Conservation (phyloP, 176 grass and related monocot genomes). For the Puya raimondii region DNA sequence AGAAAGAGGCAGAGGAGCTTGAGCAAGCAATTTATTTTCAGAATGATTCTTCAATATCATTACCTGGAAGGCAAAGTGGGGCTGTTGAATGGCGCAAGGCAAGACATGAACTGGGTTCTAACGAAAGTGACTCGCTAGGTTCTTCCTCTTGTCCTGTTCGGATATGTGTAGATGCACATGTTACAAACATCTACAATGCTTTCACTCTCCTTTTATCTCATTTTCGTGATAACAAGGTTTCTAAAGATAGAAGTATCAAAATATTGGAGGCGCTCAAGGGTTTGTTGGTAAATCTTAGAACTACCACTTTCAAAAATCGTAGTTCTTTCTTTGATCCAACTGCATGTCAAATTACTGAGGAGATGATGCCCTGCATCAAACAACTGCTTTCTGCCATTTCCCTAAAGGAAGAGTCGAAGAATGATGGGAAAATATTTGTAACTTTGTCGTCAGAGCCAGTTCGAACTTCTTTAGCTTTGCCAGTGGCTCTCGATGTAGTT, state of each 20-base stretch:
- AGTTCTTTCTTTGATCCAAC: slow-evolving; percentile 40
- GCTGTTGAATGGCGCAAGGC: slow-evolving; percentile 77
- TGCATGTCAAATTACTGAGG: slow-evolving; percentile 32
- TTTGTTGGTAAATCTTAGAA: slow-evolving; percentile 50
- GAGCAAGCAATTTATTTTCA: slow-evolving; percentile 49
- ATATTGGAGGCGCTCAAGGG: slow-evolving; percentile 36
- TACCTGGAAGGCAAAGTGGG: slow-evolving; percentile 97
- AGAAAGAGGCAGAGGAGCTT: slow-evolving; percentile 82
- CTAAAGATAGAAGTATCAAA: slow-evolving; percentile 40
- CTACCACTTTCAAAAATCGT: slow-evolving; percentile 42
- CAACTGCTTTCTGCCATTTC: slow-evolving; percentile 59
- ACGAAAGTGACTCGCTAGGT: slow-evolving; percentile 37
- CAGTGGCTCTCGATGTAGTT: slow-evolving; percentile 73
- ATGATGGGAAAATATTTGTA: slow-evolving; percentile 43
- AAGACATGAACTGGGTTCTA: slow-evolving; percentile 60
- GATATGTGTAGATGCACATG: slow-evolving; percentile 85
- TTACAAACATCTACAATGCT: slow-evolving; percentile 64
- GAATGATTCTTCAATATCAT: slow-evolving; percentile 36
- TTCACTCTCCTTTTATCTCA: slow-evolving; percentile 47
- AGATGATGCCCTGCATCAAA: slow-evolving; percentile 51
- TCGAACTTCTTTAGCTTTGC: slow-evolving; percentile 72
- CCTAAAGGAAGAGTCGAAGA: slow-evolving; percentile 40
- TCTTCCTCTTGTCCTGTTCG: slow-evolving; percentile 65
- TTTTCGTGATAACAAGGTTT: slow-evolving; percentile 31
- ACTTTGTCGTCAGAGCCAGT: slow-evolving; percentile 50